Evolutionary conservation across 2,329 filamentous ascomycete species (phyloP).

Genomic region (Lasiodiplodia theobromae): DNA sequence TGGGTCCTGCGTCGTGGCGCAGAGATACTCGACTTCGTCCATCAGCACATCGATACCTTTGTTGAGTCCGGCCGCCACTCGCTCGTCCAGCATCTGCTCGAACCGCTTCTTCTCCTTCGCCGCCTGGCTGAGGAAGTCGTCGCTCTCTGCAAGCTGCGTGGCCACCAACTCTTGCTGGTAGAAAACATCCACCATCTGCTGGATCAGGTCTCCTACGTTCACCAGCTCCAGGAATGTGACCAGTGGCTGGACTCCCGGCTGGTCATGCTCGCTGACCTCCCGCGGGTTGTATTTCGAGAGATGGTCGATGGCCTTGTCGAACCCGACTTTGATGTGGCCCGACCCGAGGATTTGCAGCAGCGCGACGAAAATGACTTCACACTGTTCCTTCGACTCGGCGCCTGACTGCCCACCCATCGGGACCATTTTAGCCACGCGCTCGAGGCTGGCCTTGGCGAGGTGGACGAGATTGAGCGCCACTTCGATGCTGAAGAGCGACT

Average conservation of each 20-base stretch:
- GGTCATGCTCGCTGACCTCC: slow-evolving; percentile 74
- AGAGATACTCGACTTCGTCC: slow-evolving; percentile 96
- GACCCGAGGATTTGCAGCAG: slow-evolving; percentile 85
- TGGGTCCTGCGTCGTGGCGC: slow-evolving; percentile 83
- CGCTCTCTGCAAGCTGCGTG: slow-evolving; percentile 83
- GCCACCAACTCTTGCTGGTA: slow-evolving; percentile 92
- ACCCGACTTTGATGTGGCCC: slow-evolving; percentile 88
- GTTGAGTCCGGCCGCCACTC: slow-evolving; percentile 92
- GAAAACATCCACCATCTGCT: slow-evolving; percentile 99
- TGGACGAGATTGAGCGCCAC: slow-evolving; percentile 90
- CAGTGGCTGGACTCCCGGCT: slow-evolving; percentile 79
- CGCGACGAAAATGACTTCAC: slow-evolving; percentile 84
- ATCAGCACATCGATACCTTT: slow-evolving; percentile 98
- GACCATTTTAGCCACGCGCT: slow-evolving; percentile 84
- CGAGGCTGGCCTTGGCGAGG: slow-evolving; percentile 84
- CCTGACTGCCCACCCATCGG: slow-evolving; percentile 79
- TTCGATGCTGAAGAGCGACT: slow-evolving; percentile 94
- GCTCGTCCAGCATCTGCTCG: slow-evolving; percentile 97
- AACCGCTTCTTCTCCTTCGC: slow-evolving; percentile 97
- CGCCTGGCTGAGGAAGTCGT: slow-evolving; percentile 92
- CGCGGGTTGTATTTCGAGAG: slow-evolving; percentile 90
- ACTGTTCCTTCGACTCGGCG: slow-evolving; percentile 85
- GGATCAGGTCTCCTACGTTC: slow-evolving; percentile 96
- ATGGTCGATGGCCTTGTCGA: slow-evolving; percentile 90
- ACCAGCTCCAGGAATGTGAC: slow-evolving; percentile 97